phyloP scores from a whole-genome alignment of 2,329 filamentous ascomycete genomes.

The Fusarium torreyae region DNA sequence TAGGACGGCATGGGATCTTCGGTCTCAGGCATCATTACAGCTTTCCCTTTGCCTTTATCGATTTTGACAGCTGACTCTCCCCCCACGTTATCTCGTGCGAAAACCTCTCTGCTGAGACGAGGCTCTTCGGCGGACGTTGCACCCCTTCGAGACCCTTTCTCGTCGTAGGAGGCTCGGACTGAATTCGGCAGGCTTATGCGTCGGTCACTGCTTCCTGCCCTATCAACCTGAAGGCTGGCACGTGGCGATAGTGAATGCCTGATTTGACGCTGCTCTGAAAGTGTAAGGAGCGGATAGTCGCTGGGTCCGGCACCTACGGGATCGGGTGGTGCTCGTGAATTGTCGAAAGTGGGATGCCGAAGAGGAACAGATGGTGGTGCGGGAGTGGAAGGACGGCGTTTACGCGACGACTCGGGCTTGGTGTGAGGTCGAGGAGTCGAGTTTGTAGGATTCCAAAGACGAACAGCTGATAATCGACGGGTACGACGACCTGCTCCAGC shows the following conservation, averaged over 20 bases:
- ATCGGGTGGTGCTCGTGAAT: conserved; percentile 56
- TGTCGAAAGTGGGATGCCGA: conserved; percentile 60
- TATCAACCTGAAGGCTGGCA: conserved; percentile 67
- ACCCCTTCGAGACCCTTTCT: conserved; percentile 57
- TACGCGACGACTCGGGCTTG: conserved; percentile 46
- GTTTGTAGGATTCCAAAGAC: conserved; percentile 74
- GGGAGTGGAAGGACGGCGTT: conserved; percentile 68
- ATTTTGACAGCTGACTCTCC: conserved; percentile 45
- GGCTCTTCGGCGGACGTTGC: conserved; percentile 47
- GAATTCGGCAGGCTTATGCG: conserved; percentile 69
- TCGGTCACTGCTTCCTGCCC: conserved; percentile 61
- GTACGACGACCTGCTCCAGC: conserved; percentile 51
- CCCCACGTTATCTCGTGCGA: conserved; percentile 27
- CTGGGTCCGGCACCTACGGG: conserved; percentile 58
- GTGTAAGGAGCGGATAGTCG: conserved; percentile 67
- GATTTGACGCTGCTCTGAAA: conserved; percentile 65
- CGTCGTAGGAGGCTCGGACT: conserved; percentile 69
- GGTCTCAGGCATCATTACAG: conserved; percentile 61
- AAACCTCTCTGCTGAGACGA: conserved; percentile 34
- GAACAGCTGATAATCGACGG: conserved; percentile 62
- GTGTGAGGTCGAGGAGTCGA: conserved; percentile 65
- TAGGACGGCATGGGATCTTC: conserved; percentile 57
- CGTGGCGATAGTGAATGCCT: conserved; percentile 61
- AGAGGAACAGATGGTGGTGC: conserved; percentile 68
- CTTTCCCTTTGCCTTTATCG: conserved; percentile 68